These are phyloP conservation scores for Melampsora americana DNA, from an alignment of 1,284 basidiomycete species.

Conservation along the genomic window DNA sequence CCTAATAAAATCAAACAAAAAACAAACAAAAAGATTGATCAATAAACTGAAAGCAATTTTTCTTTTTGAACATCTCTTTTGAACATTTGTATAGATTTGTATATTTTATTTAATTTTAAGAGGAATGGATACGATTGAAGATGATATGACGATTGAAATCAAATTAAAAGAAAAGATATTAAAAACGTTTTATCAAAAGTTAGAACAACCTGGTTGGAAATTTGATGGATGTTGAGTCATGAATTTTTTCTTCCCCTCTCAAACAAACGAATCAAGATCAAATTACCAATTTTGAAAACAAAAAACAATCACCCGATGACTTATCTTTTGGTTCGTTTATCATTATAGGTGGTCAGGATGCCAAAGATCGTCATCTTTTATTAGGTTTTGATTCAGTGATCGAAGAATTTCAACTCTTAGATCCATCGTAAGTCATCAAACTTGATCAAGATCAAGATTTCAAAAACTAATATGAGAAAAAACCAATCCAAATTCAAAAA, in stretches of 20 bases:
- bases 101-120: slow-evolving; percentile 93
- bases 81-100: slow-evolving; percentile 79
- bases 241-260: too few species aligned
- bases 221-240: slow-evolving; percentile 66
- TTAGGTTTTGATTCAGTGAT: slow-evolving; percentile 81
- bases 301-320: too few species aligned
- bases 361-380: slow-evolving; percentile 84
- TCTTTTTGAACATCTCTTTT: background rate
- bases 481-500: too few species aligned
- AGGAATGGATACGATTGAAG: slow-evolving; percentile 92
- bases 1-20: slow-evolving; percentile 20
- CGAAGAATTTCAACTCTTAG: slow-evolving; percentile 72
- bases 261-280: too few species aligned
- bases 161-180: slow-evolving; percentile 80
- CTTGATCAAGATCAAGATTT: too few species aligned
- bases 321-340: slow-evolving; percentile 1
- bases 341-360: slow-evolving; percentile 65
- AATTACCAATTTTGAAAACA: too few species aligned
- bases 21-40: background rate
- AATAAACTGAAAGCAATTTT: background rate
- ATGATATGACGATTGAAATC: slow-evolving; percentile 94
- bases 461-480: background rate
- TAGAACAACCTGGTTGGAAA: slow-evolving; percentile 80
- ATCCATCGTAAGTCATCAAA: slow-evolving; percentile 47
- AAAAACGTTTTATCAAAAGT: slow-evolving; percentile 75